These are phyloP conservation scores for Ciborinia camelliae DNA, from an alignment of 2,329 filamentous ascomycete genomes.

Conservation along the genomic window DNA sequence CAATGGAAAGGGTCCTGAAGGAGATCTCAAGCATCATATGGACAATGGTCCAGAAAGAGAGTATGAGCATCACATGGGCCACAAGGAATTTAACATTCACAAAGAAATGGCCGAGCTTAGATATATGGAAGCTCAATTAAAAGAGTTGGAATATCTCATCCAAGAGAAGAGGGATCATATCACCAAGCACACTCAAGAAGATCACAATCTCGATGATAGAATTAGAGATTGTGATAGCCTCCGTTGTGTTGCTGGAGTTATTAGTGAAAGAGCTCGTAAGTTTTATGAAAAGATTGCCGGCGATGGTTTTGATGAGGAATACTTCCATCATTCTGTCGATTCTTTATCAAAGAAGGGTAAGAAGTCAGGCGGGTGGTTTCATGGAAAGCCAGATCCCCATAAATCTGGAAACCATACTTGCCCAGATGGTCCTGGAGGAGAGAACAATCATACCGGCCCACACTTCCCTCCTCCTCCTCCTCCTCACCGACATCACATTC, in stretches of 20 bases:
- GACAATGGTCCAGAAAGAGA: not conserved
- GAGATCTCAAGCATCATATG: not conserved
- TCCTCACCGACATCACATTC: slow-evolving; percentile 26
- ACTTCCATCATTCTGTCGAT: slow-evolving; percentile 8
- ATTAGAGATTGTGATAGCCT: slow-evolving; percentile 42
- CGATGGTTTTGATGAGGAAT: slow-evolving; percentile 22
- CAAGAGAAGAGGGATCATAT: slow-evolving; percentile 41
- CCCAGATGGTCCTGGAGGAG: slow-evolving; percentile 18
- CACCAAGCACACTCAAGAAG: slow-evolving; percentile 35
- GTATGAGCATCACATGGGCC: not conserved
- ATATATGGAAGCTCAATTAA: slow-evolving; percentile 43
- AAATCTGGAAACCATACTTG: slow-evolving; percentile 21
- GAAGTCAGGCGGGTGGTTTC: not conserved
- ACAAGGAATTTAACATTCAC: slow-evolving; percentile 37
- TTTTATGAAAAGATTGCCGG: slow-evolving; percentile 36
- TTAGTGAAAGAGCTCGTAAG: slow-evolving; percentile 40
- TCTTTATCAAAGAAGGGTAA: slow-evolving; percentile 13
- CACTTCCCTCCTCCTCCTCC: slow-evolving; percentile 30
- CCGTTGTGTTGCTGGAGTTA: slow-evolving; percentile 44
- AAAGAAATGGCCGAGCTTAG: slow-evolving; percentile 46
- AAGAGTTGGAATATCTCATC: slow-evolving; percentile 44
- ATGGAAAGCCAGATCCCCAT: slow-evolving; percentile 21
- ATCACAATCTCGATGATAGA: slow-evolving; percentile 37
- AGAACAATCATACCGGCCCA: slow-evolving; percentile 33
- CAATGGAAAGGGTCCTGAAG: slow-evolving; percentile 12